These are phyloP conservation scores for Tetrahymena thermophila DNA, from an alignment of 73 alveolate species.

Conservation along the genomic window DNA sequence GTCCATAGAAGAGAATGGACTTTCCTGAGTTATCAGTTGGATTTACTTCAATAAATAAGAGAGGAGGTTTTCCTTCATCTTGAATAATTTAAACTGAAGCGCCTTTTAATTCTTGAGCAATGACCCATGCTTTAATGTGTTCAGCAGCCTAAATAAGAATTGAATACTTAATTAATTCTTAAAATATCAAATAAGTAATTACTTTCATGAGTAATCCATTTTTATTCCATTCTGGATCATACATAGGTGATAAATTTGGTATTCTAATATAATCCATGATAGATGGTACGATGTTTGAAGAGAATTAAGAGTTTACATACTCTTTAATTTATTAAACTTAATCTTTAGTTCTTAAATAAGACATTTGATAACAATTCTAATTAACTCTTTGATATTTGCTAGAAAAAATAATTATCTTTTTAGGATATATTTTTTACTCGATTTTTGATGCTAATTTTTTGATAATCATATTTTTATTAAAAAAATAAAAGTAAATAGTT, in stretches of 20 bases:
- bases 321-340: background rate
- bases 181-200: slow-evolving; percentile 2
- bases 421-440: background rate
- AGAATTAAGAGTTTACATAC: background rate
- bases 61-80: slow-evolving; percentile 67
- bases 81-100: slow-evolving; percentile 37
- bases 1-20: slow-evolving; percentile 64
- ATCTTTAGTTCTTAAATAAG: background rate
- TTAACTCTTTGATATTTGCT: background rate
- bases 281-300: slow-evolving; percentile 21
- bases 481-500: too few relatives aligned
- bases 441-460: background rate
- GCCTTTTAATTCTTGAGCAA: slow-evolving; percentile 52
- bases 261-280: slow-evolving; percentile 52
- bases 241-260: slow-evolving; percentile 59
- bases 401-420: background rate
- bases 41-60: slow-evolving; percentile 46
- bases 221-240: slow-evolving; percentile 52
- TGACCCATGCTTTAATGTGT: slow-evolving; percentile 44
- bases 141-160: background rate
- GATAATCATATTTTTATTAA: background rate
- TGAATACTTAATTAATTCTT: background rate
- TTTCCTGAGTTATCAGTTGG: slow-evolving; percentile 48
- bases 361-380: background rate
- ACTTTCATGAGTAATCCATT: slow-evolving; percentile 48